Evolutionary conservation across 306 rosid genomes (phyloP), one percentile per base, ranked within the genome.

Genomic region (Abrus pulchellus): DNA sequence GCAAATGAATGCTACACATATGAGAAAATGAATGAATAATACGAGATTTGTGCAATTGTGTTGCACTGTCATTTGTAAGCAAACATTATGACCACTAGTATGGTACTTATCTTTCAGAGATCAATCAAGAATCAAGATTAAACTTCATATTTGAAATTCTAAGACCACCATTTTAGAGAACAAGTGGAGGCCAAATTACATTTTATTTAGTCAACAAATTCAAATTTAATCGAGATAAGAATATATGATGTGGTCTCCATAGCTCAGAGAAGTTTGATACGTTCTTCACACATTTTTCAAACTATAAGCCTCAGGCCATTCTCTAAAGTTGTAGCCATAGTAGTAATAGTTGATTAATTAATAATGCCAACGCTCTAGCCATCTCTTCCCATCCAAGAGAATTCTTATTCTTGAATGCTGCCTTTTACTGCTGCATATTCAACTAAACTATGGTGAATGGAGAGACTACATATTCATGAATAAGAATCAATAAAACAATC

Each of bases 81-180:
- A 60, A 72, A 64, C 38, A 73, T 32, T 29, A 43, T 55, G n/a
- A 48, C 38, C 29, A 36, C 57, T 57, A 34, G 28, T 27, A 34
- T 7, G 10, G 70, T 61, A 66, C 77, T 64, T 7, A 9, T 72
- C 4, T 68, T 41, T 66, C 68, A 14, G 50, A 29, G 53, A 66
- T 78, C 33, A 74, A 82, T 79, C 49, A 75, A 82, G 33, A 74
- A 82, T 79, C 49, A 75, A 66, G 44, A 66, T 45, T 65, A 59
- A 60, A 74, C 49, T 78, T 50, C 32, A 36, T 34, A 8, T 78
- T 60, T 74, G 49, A 78, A 65, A 73, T 78, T 82, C 74, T 50
- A 59, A 43, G 62, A 63, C 36, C 9, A 14, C 45, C 63, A 59
- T 20, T 56, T 14, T 32, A 74, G 81, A 55, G 49, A 67, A 74